Percentiles rank a stretch among this genome's conserved stretches.
Evolutionary conservation across 2,329 filamentous ascomycete species (phyloP).

Genomic region (Gnomoniopsis sp.): DNA sequence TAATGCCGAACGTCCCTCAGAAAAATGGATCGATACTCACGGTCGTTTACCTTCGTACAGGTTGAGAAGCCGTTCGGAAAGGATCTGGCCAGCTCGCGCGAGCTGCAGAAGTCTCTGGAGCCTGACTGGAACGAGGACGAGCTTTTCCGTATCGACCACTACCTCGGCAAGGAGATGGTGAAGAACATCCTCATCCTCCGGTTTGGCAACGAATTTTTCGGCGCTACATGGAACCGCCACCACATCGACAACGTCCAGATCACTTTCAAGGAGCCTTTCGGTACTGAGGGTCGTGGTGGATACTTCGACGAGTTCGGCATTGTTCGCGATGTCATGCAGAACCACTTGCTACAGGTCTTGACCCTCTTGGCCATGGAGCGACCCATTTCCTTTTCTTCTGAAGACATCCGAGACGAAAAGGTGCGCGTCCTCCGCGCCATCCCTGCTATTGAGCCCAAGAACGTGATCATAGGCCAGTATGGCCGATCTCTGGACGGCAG

Average conservation of each 20-base stretch:
- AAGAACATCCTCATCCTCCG: slow-evolving; percentile 98
- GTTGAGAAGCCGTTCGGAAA: slow-evolving; percentile 99
- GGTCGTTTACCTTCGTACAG: slow-evolving; percentile 41
- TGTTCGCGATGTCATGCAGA: slow-evolving; percentile 99
- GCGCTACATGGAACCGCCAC: slow-evolving; percentile 97
- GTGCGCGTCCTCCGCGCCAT: slow-evolving; percentile 93
- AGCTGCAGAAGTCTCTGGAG: slow-evolving; percentile 90
- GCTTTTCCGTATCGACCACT: slow-evolving; percentile 98
- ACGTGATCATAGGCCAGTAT: slow-evolving; percentile 99
- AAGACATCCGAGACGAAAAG: slow-evolving; percentile 98
- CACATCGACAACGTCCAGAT: slow-evolving; percentile 99
- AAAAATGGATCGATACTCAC: not conserved
- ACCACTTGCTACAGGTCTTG: slow-evolving; percentile 94
- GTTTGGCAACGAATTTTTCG: slow-evolving; percentile 98
- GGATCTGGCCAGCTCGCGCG: slow-evolving; percentile 88
- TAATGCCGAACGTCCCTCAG: not conserved
- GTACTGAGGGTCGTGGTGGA: slow-evolving; percentile 93
- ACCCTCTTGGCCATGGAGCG: slow-evolving; percentile 97
- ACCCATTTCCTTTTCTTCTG: slow-evolving; percentile 94
- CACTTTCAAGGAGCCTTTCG: slow-evolving; percentile 98
- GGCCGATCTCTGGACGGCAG: slow-evolving; percentile 92
- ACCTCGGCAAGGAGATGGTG: slow-evolving; percentile 99
- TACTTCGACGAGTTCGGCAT: slow-evolving; percentile 99
- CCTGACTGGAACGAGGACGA: slow-evolving; percentile 99
- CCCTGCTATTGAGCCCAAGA: slow-evolving; percentile 94